These are phyloP conservation scores for Aspergillus sparsus DNA, from an alignment of 495 filamentous ascomycete genomes.

Conservation along the genomic window DNA sequence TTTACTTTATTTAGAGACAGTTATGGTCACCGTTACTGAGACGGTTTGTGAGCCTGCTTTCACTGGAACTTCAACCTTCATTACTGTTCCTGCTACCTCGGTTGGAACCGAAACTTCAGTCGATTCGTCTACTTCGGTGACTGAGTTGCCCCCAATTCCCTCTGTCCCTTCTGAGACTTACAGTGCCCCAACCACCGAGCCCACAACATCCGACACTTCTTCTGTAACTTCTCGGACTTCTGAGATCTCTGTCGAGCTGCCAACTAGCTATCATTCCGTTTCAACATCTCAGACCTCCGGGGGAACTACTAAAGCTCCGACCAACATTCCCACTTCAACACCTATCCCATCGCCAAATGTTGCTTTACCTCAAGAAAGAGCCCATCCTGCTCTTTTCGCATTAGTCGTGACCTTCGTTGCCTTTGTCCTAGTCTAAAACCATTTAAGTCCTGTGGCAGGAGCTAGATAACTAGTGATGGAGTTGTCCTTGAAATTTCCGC, in stretches of 20 bases:
- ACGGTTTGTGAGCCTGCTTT: slow-evolving; percentile 22
- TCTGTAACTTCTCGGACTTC: neutral
- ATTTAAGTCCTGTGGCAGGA: neutral
- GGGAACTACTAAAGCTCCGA: slow-evolving; percentile 12
- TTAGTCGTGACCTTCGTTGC: slow-evolving; percentile 14
- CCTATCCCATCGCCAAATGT: slow-evolving; percentile 12
- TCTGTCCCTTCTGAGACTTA: slow-evolving; percentile 6
- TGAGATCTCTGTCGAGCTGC: slow-evolving; percentile 13
- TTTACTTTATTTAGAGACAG: slow-evolving; percentile 8
- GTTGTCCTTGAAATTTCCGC: neutral
- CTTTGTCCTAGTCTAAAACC: slow-evolving; percentile 12
- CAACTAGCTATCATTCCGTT: neutral
- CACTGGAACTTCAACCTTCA: slow-evolving; percentile 3
- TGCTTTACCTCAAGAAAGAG: slow-evolving; percentile 5
- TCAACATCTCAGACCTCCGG: slow-evolving; percentile 12
- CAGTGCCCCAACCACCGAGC: slow-evolving; percentile 2
- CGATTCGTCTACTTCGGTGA: neutral
- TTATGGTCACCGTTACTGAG: slow-evolving; percentile 28
- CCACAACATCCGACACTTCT: neutral
- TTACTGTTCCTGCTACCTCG: slow-evolving; percentile 13
- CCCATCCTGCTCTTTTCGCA: slow-evolving; percentile 9
- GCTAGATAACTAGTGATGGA: neutral
- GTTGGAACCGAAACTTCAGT: slow-evolving; percentile 17
- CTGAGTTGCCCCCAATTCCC: slow-evolving; percentile 7
- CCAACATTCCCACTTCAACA: slow-evolving; percentile 9